Percentiles rank a stretch among this genome's conserved stretches.
phyloP scores from a whole-genome alignment of 208 protist species.

The Acanthamoeba royreba region DNA sequence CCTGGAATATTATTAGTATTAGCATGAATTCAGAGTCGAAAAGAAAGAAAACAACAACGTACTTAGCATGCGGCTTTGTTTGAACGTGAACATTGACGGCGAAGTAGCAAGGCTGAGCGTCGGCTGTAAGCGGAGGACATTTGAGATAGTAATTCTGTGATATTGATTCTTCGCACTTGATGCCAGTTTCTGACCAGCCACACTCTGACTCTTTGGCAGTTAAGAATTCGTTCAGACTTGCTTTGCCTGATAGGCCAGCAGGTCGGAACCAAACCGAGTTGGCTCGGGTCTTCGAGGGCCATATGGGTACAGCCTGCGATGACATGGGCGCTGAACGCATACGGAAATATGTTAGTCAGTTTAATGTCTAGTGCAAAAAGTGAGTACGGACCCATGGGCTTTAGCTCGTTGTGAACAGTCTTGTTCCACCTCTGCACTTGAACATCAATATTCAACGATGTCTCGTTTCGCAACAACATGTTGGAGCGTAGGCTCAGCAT shows the following conservation, averaged over 20 bases:
- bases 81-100: not conserved
- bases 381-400: not conserved
- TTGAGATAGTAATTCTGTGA: not conserved
- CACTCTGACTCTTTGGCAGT: slow-evolving; percentile 3
- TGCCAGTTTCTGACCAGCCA: not conserved
- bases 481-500: slow-evolving; percentile 19
- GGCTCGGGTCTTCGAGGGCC: not conserved
- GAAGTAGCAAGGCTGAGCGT: not conserved
- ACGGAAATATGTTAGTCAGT: no score
- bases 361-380: not conserved
- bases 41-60: not conserved
- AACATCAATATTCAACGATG: not conserved
- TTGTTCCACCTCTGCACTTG: slow-evolving; percentile 30
- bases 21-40: not conserved
- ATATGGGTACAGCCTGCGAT: slow-evolving; percentile 30
- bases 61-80: not conserved
- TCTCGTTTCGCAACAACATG: slow-evolving; percentile 30
- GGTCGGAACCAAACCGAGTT: slow-evolving; percentile 30
- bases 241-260: not conserved
- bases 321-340: not conserved
- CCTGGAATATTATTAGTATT: not conserved
- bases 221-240: not conserved
- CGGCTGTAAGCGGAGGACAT: not conserved
- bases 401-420: not conserved
- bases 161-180: not conserved